Base-by-base conservation (phyloP, 768 basidiomycete genomes). In the Coprinopsis sp. region DNA sequence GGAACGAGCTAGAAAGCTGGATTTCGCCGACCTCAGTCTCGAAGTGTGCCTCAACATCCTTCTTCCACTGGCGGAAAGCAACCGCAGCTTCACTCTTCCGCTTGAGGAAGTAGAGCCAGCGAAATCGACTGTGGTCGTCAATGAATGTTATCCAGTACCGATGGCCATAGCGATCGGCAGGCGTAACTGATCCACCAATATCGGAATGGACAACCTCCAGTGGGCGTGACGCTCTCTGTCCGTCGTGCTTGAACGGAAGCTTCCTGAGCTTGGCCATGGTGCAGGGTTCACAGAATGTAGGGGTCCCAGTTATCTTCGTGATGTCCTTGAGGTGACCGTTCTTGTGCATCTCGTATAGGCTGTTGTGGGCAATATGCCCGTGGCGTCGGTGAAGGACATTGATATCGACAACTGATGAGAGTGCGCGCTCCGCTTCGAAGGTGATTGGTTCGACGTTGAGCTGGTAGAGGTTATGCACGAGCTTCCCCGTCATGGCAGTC, bases 151-250 rank as follows among this genome's bases (percentile, higher is more conserved):
- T n/a, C n/a, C n/a, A n/a, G n/a, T n/a, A n/a, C n/a, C n/a, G n/a
- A n/a, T n/a, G n/a, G n/a, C n/a, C n/a, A n/a, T n/a, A n/a, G n/a
- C n/a, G n/a, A n/a, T n/a, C n/a, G n/a, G n/a, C n/a, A n/a, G n/a
- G n/a, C n/a, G n/a, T n/a, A n/a, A n/a, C n/a, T n/a, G 6, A 52
- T 33, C 18, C 51, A 49, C 48, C 50, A 58, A 28, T 56, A 56
- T 18, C 50, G 39, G 24, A 51, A 46, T 1, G 51, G 49, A 21
- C 44, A 47, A 14, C 37, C 19, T 14, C 51, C 37, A 1, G 6
- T 11, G 12, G 54, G 49, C 16, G 39, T 51, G 16, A 53, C 40
- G 50, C 50, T 1, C 43, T 34, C 5, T 39, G 24, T 13, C 42
- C 33, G 4, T 40, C n/a, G 25, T 38, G 53, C 13, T n/a, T 45